Conservation (phyloP, 768 basidiomycete genomes). For the Phylloporus rhodoxanthus region DNA sequence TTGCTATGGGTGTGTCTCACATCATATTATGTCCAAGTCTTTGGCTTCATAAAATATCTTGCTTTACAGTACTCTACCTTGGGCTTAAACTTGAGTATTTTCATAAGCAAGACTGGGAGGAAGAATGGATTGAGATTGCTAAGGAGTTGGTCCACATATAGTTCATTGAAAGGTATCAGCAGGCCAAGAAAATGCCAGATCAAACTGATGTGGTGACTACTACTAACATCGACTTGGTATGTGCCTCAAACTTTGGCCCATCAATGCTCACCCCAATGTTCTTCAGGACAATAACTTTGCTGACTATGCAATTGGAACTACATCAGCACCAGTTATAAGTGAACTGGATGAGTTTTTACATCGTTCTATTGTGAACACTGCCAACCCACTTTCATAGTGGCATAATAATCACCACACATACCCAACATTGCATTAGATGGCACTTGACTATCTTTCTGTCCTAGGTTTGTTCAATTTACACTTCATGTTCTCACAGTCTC, state of each 20-base stretch:
- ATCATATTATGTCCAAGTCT: too few relatives aligned
- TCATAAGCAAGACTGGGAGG: not conserved
- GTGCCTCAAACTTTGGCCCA: not conserved
- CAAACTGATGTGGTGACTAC: too few relatives aligned
- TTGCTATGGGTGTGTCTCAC: not conserved
- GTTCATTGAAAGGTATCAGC: not conserved
- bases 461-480: not conserved
- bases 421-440: not conserved
- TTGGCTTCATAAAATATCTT: too few relatives aligned
- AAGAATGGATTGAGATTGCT: not conserved
- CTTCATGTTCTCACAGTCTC: too few relatives aligned
- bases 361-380: not conserved
- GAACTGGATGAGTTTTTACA: not conserved
- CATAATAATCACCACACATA: not conserved
- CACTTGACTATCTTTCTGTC: not conserved
- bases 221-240: not conserved
- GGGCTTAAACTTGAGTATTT: not conserved
- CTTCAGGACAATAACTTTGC: not conserved
- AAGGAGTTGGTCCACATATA: not conserved
- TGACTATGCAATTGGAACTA: not conserved
- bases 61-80: not conserved
- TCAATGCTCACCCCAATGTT: not conserved
- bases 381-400: not conserved
- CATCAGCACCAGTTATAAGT: not conserved
- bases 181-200: not conserved